Conservation (phyloP, 768 basidiomycete species). For the Tremella mesenterica region DNA sequence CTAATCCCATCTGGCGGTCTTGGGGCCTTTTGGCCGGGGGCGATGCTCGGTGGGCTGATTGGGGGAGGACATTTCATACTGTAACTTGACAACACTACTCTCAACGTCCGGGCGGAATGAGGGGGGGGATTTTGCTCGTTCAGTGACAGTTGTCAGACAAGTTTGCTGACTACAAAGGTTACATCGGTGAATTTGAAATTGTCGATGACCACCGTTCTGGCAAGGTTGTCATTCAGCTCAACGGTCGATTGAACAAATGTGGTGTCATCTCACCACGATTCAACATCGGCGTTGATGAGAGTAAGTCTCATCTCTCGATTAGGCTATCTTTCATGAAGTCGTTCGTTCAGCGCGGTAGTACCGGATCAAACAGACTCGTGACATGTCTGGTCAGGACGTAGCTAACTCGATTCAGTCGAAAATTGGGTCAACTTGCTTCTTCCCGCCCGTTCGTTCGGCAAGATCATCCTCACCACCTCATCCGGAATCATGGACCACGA, state of each 20-base stretch:
- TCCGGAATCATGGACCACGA: slow-evolving; percentile 92
- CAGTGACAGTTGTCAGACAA: neutral
- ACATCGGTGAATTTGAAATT: slow-evolving; percentile 97
- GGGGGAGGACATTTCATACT: slow-evolving; percentile 24
- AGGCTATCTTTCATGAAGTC: neutral
- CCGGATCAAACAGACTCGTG: too few species aligned
- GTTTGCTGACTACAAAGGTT: slow-evolving; percentile 52
- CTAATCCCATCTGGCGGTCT: slow-evolving; percentile 12
- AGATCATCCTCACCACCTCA: slow-evolving; percentile 94
- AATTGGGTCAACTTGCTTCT: slow-evolving; percentile 93
- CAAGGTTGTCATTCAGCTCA: slow-evolving; percentile 97
- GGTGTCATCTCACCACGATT: slow-evolving; percentile 99
- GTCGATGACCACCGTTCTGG: slow-evolving; percentile 97
- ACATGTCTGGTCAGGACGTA: too few species aligned
- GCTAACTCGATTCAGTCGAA: slow-evolving; percentile 25
- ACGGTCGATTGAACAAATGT: slow-evolving; percentile 97
- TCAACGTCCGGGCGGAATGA: neutral
- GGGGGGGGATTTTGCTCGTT: neutral
- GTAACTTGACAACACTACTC: too few species aligned
- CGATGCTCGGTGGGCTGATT: slow-evolving; percentile 16
- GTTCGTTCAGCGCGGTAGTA: too few species aligned
- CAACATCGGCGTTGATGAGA: slow-evolving; percentile 87
- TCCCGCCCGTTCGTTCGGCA: slow-evolving; percentile 91
- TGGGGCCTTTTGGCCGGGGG: slow-evolving; percentile 34
- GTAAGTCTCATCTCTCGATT: slow-evolving; percentile 50